These are phyloP conservation scores for Phytophthora melonis DNA, from an alignment of 352 stramenopile genomes.

Conservation along the genomic window DNA sequence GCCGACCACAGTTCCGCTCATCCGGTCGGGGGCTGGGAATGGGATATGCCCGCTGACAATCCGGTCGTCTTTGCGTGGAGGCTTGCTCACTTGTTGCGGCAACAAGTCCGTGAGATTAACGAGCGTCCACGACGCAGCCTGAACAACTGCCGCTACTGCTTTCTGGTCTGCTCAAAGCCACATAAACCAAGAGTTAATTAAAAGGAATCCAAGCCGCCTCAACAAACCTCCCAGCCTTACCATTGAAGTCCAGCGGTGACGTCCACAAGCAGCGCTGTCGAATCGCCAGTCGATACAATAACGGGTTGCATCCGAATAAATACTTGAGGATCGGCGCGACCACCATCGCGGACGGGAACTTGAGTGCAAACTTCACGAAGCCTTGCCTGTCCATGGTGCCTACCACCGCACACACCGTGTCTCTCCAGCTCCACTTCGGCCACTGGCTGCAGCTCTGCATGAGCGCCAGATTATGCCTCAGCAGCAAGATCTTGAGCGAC, in stretches of 20 bases:
- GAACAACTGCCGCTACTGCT: slow-evolving; percentile 39
- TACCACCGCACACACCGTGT: slow-evolving; percentile 37
- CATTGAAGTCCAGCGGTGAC: slow-evolving; percentile 41
- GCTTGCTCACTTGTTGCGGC: slow-evolving; percentile 36
- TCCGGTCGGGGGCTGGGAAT: slow-evolving; percentile 36
- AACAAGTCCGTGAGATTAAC: slow-evolving; percentile 37
- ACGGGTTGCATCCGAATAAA: slow-evolving; percentile 51
- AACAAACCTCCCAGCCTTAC: slow-evolving; percentile 12
- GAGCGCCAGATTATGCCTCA: slow-evolving; percentile 37
- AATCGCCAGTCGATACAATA: slow-evolving; percentile 49
- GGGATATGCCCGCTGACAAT: slow-evolving; percentile 49
- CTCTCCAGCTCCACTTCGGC: slow-evolving; percentile 48
- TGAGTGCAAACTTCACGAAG: slow-evolving; percentile 43
- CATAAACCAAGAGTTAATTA: background rate
- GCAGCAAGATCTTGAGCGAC: slow-evolving; percentile 42
- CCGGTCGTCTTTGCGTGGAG: slow-evolving; percentile 35
- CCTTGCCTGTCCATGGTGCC: slow-evolving; percentile 53
- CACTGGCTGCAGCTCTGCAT: slow-evolving; percentile 43
- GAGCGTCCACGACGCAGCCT: slow-evolving; percentile 41
- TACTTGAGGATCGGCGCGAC: slow-evolving; percentile 53
- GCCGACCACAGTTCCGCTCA: slow-evolving; percentile 39
- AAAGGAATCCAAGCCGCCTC: background rate
- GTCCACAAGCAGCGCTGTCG: slow-evolving; percentile 53
- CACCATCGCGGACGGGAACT: slow-evolving; percentile 46
- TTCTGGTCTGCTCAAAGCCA: slow-evolving; percentile 37